Evolutionary conservation across 2,329 filamentous ascomycete species (phyloP), one percentile per base, ranked within the genome.

Genomic region (Alternaria sp.): DNA sequence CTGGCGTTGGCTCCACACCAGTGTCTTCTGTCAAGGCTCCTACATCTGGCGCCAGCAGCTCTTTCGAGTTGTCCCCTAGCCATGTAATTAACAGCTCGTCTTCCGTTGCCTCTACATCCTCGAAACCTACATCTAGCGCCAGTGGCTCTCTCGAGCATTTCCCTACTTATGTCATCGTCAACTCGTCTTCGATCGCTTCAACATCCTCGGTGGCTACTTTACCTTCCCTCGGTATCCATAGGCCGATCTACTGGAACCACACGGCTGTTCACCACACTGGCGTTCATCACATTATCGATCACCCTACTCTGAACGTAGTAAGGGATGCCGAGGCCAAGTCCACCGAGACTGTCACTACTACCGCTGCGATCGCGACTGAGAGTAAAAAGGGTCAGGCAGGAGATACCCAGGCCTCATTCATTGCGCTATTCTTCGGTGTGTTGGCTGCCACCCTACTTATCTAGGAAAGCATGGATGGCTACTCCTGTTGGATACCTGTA

Each of bases 221-320:
- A 32, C 34, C 46, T 38, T 50, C 14, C 30, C 20, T 38, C 14
- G 32, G 32, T 36, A 30, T 32, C 16, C 46, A 36, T 49, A 32
- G 20, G 34, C n/a, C 11, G 5, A 41, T 22, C 16, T 53, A 49
- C 48, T 12, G 12, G 41, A 49, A 58, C 50, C 28, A 45, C 40
- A 18, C 53, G 25, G 2, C 2, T 2, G 25, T 27, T 27, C 25
- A 27, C 25, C 25, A 45, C 40, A 18, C 53, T 41, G n/a, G 59
- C 40, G 27, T 50, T 28, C 55, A 61, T 18, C 36, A 22, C 18
- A 56, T 46, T 30, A 59, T 60, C 40, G 48, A 25, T 34, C 14
- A 49, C 9, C 63, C 65, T 9, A 68, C 62, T 38, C 9, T 59
- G 36, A 66, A 62, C 16, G 16, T 63, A n/a, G 55, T 38, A 3